Base-by-base conservation (phyloP, 1,139 yeast genomes). In the Nakaseomyces kungkrabaensis region DNA sequence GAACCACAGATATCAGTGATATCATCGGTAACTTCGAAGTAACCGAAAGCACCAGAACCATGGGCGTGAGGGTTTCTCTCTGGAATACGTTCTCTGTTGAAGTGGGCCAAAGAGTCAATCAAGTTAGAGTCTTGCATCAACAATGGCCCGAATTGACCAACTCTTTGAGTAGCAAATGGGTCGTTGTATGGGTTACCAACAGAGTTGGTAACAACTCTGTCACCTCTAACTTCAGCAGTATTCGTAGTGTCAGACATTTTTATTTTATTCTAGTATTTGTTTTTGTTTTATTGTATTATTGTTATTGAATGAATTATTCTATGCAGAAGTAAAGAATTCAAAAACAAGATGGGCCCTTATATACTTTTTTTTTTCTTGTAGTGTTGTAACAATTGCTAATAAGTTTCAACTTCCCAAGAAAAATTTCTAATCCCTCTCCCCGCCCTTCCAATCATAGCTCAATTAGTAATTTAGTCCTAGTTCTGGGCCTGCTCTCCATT, bases 131-230 rank as follows among this genome's bases (percentile, higher is more conserved):
- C 84, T 58, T 79, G 82, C 54, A 79, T 63, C 52, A 79, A 64
- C 55, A 79, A 63, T 1, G 84, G 84, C 4, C 85, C 85, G 48
- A 76, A 73, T 43, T 66, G 54, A 17, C 77, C 77, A 22, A 85
- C 68, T 68, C 90, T 75, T 68, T 82, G 87, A 36, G 92, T 76
- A 49, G 89, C 90, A 62, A 79, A 80, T 4, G 73, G 71, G 50
- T 68, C 69, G 47, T 66, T 66, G 47, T 68, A 78, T 46, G 94
- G 94, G 61, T 79, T 75, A 51, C 95, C 95, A 63, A 81, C 81
- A 55, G 89, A 78, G 58, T 85, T 81, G 13, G 94, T 69, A 44
- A 68, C 68, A 17, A 61, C 59, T 41, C 66, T 54, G 52, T 62
- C 67, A 22, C 51, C 47, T 48, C 67, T 57, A 27, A 61, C 65